phyloP scores from a whole-genome alignment of 257 asterid genomes.

The Nicotiana tomentosiformis region DNA sequence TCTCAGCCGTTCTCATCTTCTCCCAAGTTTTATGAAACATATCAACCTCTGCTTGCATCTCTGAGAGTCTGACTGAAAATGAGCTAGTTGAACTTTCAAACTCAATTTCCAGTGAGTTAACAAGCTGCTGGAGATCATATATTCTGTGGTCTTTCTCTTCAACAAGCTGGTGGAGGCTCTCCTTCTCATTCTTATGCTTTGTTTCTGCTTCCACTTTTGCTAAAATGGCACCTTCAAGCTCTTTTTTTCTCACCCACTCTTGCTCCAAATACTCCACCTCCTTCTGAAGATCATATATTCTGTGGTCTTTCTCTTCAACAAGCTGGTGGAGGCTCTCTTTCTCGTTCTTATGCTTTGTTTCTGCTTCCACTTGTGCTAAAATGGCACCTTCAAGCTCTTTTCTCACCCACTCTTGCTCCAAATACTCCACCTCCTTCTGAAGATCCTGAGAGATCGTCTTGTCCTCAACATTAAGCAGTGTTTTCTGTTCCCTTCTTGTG shows the following conservation, averaged over 20 bases:
- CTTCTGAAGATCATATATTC: constrained; percentile 38
- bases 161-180: constrained; percentile 48
- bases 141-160: constrained; percentile 65
- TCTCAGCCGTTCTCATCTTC: constrained; percentile 33
- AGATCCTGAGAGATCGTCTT: constrained; percentile 3
- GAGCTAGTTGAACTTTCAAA: constrained; percentile 55
- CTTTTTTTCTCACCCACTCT: constrained; percentile 28
- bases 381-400: constrained; percentile 34
- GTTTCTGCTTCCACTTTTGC: constrained; percentile 30
- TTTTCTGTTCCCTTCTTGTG: constrained; percentile 1
- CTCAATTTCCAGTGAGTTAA: constrained; percentile 64
- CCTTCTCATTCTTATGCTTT: constrained; percentile 25
- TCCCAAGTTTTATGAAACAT: constrained; percentile 54
- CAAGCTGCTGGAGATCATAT: constrained; percentile 62
- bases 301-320: constrained; percentile 52
- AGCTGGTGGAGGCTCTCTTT: constrained; percentile 49
- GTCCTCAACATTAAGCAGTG: neutral
- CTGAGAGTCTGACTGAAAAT: constrained; percentile 44
- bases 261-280: constrained; percentile 21
- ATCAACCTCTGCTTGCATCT: constrained; percentile 56
- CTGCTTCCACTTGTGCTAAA: constrained; percentile 32
- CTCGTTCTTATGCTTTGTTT: constrained; percentile 25
- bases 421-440: constrained; percentile 17
- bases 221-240: constrained; percentile 31
- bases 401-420: constrained; percentile 28